Percentiles rank a stretch among this genome's conserved stretches.
phyloP scores from a whole-genome alignment of 352 stramenopile species.

The Globisporangium okanoganense region DNA sequence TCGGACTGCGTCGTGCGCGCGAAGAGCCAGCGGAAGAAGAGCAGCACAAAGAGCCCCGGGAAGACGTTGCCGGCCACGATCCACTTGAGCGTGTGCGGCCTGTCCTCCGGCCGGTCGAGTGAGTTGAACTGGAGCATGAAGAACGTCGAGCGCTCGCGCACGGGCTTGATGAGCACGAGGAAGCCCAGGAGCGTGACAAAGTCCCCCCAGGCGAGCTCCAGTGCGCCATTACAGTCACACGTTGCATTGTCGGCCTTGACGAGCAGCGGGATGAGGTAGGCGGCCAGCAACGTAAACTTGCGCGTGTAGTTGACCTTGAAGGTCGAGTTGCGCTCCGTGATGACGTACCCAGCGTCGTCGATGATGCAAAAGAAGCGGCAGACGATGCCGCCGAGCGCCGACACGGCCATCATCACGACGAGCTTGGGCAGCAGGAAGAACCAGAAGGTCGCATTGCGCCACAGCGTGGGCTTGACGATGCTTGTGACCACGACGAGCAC shows the following conservation, averaged over 20 bases:
- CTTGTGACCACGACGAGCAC: constrained; percentile 52
- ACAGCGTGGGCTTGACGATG: constrained; percentile 54
- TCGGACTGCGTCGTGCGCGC: constrained; percentile 66
- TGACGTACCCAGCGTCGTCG: constrained; percentile 81
- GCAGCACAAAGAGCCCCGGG: constrained; percentile 74
- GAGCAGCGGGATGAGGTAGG: constrained; percentile 76
- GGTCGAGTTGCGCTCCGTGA: constrained; percentile 71
- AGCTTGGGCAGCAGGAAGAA: constrained; percentile 77
- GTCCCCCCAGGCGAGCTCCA: constrained; percentile 76
- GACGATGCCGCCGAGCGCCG: constrained; percentile 67
- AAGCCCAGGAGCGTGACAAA: constrained; percentile 82
- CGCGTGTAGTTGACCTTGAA: constrained; percentile 89
- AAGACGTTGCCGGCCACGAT: constrained; percentile 82
- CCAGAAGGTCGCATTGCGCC: constrained; percentile 72
- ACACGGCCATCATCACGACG: constrained; percentile 78
- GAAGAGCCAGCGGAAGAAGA: constrained; percentile 87
- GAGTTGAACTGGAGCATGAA: constrained; percentile 90
- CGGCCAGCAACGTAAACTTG: constrained; percentile 75
- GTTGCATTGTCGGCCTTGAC: constrained; percentile 50
- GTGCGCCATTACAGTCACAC: constrained; percentile 45
- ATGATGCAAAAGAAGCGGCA: constrained; percentile 83
- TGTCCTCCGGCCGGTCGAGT: constrained; percentile 77
- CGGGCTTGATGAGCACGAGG: constrained; percentile 79
- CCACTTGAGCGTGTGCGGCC: constrained; percentile 74
- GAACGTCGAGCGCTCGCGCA: constrained; percentile 72